These are phyloP conservation scores for Paraphaeosphaeria minitans DNA, from an alignment of 2,329 filamentous ascomycete genomes.

Conservation along the genomic window DNA sequence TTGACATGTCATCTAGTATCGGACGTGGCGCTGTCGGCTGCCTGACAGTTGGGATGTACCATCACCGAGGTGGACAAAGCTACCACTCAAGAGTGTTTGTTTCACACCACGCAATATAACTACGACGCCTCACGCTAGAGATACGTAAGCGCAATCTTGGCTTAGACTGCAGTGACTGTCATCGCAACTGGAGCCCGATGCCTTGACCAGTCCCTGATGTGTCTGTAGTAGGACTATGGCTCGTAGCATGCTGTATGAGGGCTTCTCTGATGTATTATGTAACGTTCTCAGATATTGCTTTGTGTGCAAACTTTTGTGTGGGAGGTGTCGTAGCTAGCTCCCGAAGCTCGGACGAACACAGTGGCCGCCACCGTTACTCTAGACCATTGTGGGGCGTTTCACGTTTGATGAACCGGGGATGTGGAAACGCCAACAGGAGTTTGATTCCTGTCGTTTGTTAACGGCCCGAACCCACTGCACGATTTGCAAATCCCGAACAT, in stretches of 20 bases:
- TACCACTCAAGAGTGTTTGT: background rate
- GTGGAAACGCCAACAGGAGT: background rate
- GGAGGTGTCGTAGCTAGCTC: background rate
- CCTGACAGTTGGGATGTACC: background rate
- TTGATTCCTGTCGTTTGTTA: background rate
- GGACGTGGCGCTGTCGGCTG: background rate
- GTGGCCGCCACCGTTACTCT: slow-evolving; percentile 8
- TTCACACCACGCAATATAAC: slow-evolving; percentile 7
- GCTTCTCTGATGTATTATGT: background rate
- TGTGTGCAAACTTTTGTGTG: background rate
- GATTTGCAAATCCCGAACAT: background rate
- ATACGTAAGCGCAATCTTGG: slow-evolving; percentile 4
- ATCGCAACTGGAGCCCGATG: background rate
- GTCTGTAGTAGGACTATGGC: background rate
- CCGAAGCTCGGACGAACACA: background rate
- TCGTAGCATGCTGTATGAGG: background rate
- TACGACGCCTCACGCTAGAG: slow-evolving; percentile 3
- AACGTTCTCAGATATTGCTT: background rate
- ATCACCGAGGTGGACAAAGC: background rate
- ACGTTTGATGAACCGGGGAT: slow-evolving; percentile 6
- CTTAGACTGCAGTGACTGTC: background rate
- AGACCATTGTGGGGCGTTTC: slow-evolving; percentile 10
- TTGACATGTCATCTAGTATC: background rate
- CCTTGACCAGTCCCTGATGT: background rate
- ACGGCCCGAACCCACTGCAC: background rate